Evolutionary conservation across 2,329 filamentous ascomycete species (phyloP), one percentile per base, ranked within the genome.

Genomic region (Alternaria sp.): DNA sequence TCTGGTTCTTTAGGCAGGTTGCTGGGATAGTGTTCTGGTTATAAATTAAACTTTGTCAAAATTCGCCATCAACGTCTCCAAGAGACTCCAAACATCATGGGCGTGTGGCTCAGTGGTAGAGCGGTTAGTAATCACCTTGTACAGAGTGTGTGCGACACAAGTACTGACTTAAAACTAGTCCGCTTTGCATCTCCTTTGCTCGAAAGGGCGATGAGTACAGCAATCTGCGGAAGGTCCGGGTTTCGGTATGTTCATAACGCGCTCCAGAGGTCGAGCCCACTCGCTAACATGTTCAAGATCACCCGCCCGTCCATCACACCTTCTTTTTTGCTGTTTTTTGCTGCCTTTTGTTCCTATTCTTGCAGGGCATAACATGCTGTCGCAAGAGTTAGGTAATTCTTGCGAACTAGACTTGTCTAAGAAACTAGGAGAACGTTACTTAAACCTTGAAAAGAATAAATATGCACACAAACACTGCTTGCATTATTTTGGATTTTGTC

Each of bases 91-190:
- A 28, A 32, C 47, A 15, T 54, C 17, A 9, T 3, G 75, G 75
- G 75, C 70, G 62, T 77, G 57, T 78, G 68, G 76, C 76, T 77
- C 76, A 79, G 77, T 78, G 76, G 77, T 77, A 79, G 77, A 77
- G 8, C 21, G 21, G 21, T 21, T 21, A 21, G 21, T 21, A 21
- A 21, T 21, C n/a, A 21, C 21, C 5, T 21, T 21, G 21, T 21
- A 21, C 21, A 21, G 3, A 21, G 3, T 21, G 21, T 21, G 5
- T 21, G 21, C 21, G 21, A 21, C 21, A 21, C 21, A 21, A 21
- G 5, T 21, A 21, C 21, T 21, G 21, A 21, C 21, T 21, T 21
- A 21, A 21, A 21, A 21, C 3, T n/a, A 21, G 21, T 21, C 21
- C 23, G 23, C 77, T 79, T 79, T 79, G 77, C 76, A 79, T 75